Conservation (phyloP, 2,329 filamentous ascomycete genomes). For the Aspergillus glaucus region DNA sequence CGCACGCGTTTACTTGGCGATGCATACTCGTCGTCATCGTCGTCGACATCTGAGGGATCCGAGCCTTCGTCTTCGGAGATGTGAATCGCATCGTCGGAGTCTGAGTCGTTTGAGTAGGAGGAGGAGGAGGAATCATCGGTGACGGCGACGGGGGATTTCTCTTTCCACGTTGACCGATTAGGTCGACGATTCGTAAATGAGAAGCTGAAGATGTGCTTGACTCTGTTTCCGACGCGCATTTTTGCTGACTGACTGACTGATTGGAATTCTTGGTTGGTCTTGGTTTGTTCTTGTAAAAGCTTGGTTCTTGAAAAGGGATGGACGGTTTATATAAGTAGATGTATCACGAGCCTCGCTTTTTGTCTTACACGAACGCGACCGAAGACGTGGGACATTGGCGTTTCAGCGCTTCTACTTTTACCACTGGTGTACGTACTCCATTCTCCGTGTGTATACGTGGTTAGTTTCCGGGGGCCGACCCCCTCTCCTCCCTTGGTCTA, state of each 20-base stretch:
- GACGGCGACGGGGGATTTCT: background rate
- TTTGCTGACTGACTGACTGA: background rate
- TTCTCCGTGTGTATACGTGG: no score
- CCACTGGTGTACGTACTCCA: no score
- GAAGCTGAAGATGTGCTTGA: conserved; percentile 16
- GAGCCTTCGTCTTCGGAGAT: background rate
- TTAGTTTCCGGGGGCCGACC: no score
- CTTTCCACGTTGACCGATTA: conserved; percentile 3
- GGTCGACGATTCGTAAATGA: conserved; percentile 6
- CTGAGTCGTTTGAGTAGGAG: background rate
- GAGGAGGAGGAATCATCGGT: background rate
- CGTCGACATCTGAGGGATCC: background rate
- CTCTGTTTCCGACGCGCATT: conserved; percentile 14
- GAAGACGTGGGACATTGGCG: no score
- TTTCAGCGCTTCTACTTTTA: no score
- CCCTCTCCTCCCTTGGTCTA: no score
- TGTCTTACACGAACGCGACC: no score
- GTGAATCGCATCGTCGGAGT: background rate
- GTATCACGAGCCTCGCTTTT: no score
- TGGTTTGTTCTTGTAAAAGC: background rate
- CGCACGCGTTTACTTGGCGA: conserved; percentile 10
- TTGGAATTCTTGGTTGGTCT: background rate
- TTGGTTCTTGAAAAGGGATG: background rate
- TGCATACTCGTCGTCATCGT: background rate
- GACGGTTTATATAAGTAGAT: background rate